Base-by-base conservation (phyloP, 2,329 filamentous ascomycete species). In the Zymoseptoria ardabiliae region DNA sequence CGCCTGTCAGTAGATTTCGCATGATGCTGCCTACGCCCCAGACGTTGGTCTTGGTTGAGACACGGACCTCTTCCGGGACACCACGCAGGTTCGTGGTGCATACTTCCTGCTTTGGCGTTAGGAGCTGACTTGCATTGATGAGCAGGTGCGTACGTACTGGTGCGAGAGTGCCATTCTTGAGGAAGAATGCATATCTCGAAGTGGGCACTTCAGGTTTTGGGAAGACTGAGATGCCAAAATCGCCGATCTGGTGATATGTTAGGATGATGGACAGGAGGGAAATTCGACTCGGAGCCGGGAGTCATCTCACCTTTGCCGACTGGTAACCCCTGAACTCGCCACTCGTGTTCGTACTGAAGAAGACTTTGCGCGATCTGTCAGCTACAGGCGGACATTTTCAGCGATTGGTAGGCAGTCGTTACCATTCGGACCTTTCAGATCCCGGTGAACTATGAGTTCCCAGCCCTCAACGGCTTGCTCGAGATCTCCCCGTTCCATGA, bases 371-470 rank as follows among this genome's bases (percentile, higher is more conserved):
- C 4, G 28, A n/a, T 9, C 22, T 28, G 50, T 59, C 55, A 20
- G 30, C 7, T 22, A 28, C 17, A 13, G 13, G 3, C 10, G n/a
- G 8, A 25, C 1, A 3, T 13, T 51, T 53, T 21, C 50, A 53
- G 7, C 51, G 17, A 25, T 11, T 19, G 17, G 17, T 13, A 23
- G 11, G 28, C 4, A n/a, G 17, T 2, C 4, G 13, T 53, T 28
- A 30, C 51, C 20, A 13, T 63, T 63, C 17, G 45, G 28, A 5
- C 52, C 22, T 23, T 61, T 64, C 48, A 58, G 53, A 35, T 65
- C 64, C 4, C 62, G 58, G 19, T 65, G 64, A 3, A 64, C 57
- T 19, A 64, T 65, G 17, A 53, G 9, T 2, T 20, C 49, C 62
- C 62, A 64, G 2, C 48, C 21, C 17, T 55, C 35, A 53, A 54